Evolutionary conservation across 1,139 yeast species (phyloP).

Genomic region (Magnusiomyces paraingens): DNA sequence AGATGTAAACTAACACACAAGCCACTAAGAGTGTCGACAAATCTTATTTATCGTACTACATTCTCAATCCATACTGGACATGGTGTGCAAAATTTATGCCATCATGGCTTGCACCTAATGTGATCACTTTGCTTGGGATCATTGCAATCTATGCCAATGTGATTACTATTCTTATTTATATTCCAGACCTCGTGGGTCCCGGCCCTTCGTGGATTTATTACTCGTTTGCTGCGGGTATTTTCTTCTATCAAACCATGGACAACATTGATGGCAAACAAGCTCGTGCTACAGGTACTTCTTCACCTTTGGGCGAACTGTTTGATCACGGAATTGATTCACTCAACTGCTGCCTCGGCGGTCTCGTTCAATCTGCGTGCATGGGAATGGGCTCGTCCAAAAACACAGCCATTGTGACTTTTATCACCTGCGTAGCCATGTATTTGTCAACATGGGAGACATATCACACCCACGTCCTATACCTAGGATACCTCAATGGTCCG

Average conservation of each 20-base stretch:
- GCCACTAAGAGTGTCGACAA: conserved; percentile 51
- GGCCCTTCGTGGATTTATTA: conserved; percentile 66
- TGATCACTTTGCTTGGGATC: conserved; percentile 63
- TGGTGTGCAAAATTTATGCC: conserved; percentile 63
- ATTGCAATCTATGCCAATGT: conserved; percentile 52
- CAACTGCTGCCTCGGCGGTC: conserved; percentile 45
- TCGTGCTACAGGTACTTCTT: conserved; percentile 65
- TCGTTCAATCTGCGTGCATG: conserved; percentile 36
- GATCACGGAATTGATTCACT: conserved; percentile 79
- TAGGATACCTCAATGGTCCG: conserved; percentile 69
- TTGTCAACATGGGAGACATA: conserved; percentile 77
- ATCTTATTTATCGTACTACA: conserved; percentile 54
- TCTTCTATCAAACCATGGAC: conserved; percentile 78
- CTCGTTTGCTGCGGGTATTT: conserved; percentile 60
- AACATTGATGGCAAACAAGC: conserved; percentile 85
- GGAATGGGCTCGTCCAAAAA: conserved; percentile 36
- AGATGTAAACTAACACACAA: conserved; percentile 1
- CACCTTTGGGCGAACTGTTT: conserved; percentile 74
- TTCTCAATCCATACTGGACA: conserved; percentile 69
- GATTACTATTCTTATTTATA: conserved; percentile 48
- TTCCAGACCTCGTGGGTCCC: conserved; percentile 48
- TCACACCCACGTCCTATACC: conserved; percentile 63
- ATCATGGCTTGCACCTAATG: conserved; percentile 68
- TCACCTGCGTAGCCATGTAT: conserved; percentile 63
- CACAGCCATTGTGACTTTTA: conserved; percentile 50